These are phyloP conservation scores for Citrus reticulata DNA, from an alignment of 345 rosid species.

Conservation along the genomic window DNA sequence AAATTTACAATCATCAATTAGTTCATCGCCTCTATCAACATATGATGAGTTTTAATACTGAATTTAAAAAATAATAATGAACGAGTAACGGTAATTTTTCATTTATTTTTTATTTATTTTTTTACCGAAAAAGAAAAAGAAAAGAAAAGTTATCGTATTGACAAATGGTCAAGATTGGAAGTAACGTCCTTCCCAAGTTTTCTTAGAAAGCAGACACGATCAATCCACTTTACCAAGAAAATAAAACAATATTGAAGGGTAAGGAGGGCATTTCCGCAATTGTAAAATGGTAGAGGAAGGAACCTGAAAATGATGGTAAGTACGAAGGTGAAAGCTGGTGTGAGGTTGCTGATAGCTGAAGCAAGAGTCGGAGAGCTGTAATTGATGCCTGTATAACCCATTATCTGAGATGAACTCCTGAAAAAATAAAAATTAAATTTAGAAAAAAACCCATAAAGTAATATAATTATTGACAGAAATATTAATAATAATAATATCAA, in stretches of 20 bases:
- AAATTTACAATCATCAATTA: too few species aligned
- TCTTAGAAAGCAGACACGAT: background rate
- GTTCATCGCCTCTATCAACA: too few species aligned
- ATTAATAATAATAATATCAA: background rate
- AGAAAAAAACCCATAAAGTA: background rate
- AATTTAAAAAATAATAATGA: too few species aligned
- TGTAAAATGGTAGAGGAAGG: background rate
- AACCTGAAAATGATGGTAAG: constrained; percentile 81
- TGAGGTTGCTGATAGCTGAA: constrained; percentile 94
- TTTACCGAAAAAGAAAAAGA: too few species aligned
- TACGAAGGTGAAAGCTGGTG: constrained; percentile 93
- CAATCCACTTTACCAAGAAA: background rate
- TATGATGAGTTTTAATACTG: too few species aligned
- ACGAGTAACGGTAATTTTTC: too few species aligned
- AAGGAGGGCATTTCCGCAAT: constrained; percentile 16
- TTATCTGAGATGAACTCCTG: constrained; percentile 76
- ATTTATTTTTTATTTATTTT: too few species aligned
- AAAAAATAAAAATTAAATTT: background rate
- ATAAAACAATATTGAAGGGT: background rate
- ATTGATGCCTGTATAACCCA: constrained; percentile 85
- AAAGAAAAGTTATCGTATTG: background rate
- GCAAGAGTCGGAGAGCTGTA: constrained; percentile 87
- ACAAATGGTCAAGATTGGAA: background rate
- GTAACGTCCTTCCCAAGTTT: background rate
- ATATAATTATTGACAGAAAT: background rate